phyloP scores from a whole-genome alignment of 768 basidiomycete genomes.

The Russula foetens region DNA sequence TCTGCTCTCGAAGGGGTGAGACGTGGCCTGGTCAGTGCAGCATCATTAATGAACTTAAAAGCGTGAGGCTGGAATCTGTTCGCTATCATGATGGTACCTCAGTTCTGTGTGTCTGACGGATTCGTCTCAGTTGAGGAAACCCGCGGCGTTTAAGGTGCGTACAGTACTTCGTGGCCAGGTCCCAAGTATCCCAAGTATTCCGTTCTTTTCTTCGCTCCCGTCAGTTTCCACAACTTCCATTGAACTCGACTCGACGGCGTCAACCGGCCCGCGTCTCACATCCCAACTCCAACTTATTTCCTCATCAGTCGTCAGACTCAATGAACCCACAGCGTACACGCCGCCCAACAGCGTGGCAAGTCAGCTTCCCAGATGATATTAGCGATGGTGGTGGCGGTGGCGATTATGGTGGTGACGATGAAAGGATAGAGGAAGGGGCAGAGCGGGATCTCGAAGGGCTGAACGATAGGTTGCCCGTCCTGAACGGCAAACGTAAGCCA shows the following conservation, averaged over 20 bases:
- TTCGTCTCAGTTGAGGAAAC: no score
- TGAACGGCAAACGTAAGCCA: neutral
- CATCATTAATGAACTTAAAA: neutral
- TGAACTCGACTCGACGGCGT: no score
- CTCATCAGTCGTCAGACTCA: no score
- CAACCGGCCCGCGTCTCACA: neutral
- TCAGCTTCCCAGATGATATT: constrained; percentile 42
- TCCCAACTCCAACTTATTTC: neutral
- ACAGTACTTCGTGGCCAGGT: no score
- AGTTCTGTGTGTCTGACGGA: no score
- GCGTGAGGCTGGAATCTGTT: neutral
- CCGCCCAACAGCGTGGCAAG: constrained; percentile 43
- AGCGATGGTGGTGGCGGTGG: neutral
- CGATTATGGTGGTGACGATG: neutral
- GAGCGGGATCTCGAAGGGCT: neutral
- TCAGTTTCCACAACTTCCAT: no score
- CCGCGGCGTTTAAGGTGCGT: no score
- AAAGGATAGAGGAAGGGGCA: neutral
- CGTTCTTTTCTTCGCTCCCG: no score
- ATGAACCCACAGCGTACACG: neutral
- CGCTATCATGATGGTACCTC: no score
- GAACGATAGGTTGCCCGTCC: neutral
- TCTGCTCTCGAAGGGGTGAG: neutral
- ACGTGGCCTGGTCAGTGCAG: neutral
- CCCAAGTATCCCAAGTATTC: no score